A percentile compares a stretch with the other conserved stretches of the same genome.
Evolutionary conservation across 2,329 filamentous ascomycete genomes (phyloP).

Genomic region (Aspergillus tubingensis): DNA sequence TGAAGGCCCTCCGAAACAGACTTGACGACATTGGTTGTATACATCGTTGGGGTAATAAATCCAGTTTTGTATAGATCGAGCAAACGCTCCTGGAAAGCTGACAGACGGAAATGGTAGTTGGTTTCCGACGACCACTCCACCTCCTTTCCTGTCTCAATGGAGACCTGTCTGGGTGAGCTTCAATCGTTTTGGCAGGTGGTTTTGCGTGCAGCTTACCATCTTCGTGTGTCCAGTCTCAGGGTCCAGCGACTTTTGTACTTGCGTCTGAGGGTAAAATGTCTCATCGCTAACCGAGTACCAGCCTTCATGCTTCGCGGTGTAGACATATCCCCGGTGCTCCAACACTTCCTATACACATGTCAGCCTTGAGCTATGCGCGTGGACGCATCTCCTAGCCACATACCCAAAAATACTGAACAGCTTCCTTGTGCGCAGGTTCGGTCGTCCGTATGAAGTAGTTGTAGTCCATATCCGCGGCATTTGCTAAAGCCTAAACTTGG

Average conservation of each 20-base stretch:
- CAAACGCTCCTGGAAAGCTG: constrained; percentile 74
- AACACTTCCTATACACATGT: constrained; percentile 59
- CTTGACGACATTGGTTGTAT: constrained; percentile 76
- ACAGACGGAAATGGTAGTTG: constrained; percentile 94
- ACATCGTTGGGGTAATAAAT: constrained; percentile 71
- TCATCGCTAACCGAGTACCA: constrained; percentile 98
- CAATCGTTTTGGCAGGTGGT: neutral
- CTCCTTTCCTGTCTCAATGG: constrained; percentile 82
- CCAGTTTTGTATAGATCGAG: constrained; percentile 78
- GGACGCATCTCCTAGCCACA: neutral
- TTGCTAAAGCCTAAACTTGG: constrained; percentile 61
- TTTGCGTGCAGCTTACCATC: constrained; percentile 55
- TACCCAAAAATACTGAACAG: constrained; percentile 88
- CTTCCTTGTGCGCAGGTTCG: constrained; percentile 75
- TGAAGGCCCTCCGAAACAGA: constrained; percentile 77
- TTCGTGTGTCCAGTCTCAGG: constrained; percentile 79
- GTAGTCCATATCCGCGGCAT: constrained; percentile 68
- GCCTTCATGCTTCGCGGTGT: constrained; percentile 81
- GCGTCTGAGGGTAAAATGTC: constrained; percentile 83
- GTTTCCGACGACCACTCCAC: constrained; percentile 93
- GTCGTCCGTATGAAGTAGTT: constrained; percentile 94
- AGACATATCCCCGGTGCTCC: constrained; percentile 73
- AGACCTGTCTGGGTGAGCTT: constrained; percentile 50
- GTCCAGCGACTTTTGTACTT: constrained; percentile 73
- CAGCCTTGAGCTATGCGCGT: neutral